These are phyloP conservation scores for Acanthamoeba castellanii DNA, from an alignment of 208 protist genomes.

Conservation along the genomic window DNA sequence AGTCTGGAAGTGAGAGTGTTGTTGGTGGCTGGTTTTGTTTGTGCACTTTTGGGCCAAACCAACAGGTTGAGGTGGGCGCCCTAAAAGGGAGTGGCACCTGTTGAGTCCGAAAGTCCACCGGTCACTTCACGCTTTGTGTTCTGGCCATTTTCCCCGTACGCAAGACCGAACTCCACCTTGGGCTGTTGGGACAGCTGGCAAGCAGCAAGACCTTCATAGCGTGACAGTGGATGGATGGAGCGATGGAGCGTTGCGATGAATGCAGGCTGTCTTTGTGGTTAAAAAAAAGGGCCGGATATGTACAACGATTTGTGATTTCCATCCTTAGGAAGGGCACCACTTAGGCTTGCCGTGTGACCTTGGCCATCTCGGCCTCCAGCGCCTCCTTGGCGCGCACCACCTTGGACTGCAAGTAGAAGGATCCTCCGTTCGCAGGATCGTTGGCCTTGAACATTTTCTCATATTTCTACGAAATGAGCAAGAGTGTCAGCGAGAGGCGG, in stretches of 20 bases:
- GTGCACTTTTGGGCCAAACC: too few relatives aligned
- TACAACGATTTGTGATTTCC: too few relatives aligned
- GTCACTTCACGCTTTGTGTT: background rate
- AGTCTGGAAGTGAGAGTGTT: background rate
- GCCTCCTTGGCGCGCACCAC: conserved; percentile 73
- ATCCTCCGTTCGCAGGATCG: conserved; percentile 66
- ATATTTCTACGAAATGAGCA: conserved; percentile 43
- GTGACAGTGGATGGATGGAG: too few relatives aligned
- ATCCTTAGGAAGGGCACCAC: too few relatives aligned
- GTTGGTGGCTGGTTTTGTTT: background rate
- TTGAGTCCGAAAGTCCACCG: background rate
- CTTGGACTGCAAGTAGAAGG: conserved; percentile 77
- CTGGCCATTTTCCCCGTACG: background rate
- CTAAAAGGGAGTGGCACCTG: too few relatives aligned
- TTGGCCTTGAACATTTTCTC: conserved; percentile 76
- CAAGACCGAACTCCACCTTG: background rate
- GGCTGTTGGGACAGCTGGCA: background rate
- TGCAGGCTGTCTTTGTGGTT: too few relatives aligned
- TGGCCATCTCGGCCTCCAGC: conserved; percentile 43
- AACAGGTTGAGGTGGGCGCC: too few relatives aligned
- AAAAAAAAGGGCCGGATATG: too few relatives aligned
- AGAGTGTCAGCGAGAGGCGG: background rate
- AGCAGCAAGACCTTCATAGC: too few relatives aligned
- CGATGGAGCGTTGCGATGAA: too few relatives aligned
- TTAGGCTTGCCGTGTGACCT: background rate